These are phyloP conservation scores for Psilocybe cubensis DNA, from an alignment of 768 basidiomycete species.

Conservation along the genomic window DNA sequence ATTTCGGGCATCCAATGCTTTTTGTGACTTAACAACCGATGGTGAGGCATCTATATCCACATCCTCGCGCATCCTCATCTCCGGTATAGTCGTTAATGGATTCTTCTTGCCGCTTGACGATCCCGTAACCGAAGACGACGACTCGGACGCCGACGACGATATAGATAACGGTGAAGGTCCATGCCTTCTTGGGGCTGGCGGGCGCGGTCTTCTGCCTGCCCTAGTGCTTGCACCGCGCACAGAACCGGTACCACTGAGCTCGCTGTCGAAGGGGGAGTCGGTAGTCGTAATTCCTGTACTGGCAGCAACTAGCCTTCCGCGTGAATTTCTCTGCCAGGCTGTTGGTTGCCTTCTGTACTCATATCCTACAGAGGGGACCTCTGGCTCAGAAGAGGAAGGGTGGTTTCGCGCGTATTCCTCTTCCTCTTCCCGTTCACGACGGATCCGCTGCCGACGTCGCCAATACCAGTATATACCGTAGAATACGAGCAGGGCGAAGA, in stretches of 20 bases:
- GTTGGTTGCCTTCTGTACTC: neutral
- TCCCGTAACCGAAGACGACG: neutral
- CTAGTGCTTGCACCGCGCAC: neutral
- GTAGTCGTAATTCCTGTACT: neutral
- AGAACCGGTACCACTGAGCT: neutral
- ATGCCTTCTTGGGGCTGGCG: neutral
- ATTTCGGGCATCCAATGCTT: neutral
- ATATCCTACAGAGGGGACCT: neutral
- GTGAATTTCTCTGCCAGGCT: neutral
- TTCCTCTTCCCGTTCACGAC: constrained; percentile 4
- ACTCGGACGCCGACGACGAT: neutral
- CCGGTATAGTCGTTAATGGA: constrained; percentile 10
- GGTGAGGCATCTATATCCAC: neutral
- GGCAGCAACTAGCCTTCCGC: neutral
- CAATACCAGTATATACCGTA: constrained; percentile 13
- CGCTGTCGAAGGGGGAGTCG: neutral
- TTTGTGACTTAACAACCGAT: neutral
- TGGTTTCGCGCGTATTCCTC: constrained; percentile 8
- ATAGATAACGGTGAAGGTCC: neutral
- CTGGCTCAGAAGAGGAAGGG: neutral
- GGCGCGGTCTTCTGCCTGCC: neutral
- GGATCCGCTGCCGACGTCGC: constrained; percentile 10
- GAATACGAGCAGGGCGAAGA: constrained; percentile 17
- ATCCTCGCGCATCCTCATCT: constrained; percentile 9
- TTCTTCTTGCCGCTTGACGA: neutral